Conservation (phyloP, 495 filamentous ascomycete species). For the Podospora pseudopauciseta region DNA sequence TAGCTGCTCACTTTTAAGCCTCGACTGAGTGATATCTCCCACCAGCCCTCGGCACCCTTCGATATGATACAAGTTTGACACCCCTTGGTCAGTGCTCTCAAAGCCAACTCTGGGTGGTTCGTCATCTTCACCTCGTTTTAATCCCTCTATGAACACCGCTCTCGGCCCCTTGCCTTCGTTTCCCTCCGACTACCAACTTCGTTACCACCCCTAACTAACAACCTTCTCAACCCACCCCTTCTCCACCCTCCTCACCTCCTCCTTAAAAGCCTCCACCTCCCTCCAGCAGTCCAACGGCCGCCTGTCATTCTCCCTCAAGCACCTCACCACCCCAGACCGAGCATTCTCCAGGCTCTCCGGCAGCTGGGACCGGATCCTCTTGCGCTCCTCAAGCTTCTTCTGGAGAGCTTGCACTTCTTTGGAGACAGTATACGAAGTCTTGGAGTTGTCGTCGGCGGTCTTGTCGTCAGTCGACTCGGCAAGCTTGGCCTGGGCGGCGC, state of each 20-base stretch:
- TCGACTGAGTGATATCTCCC: neutral
- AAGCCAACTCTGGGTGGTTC: neutral
- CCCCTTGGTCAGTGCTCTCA: neutral
- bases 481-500: constrained; percentile 60
- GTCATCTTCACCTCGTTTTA: neutral
- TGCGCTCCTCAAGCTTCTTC: constrained; percentile 68
- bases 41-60: neutral
- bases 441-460: constrained; percentile 9
- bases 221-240: constrained; percentile 82
- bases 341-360: constrained; percentile 66
- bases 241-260: constrained; percentile 80
- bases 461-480: constrained; percentile 26
- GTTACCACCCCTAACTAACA: constrained; percentile 38
- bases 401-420: constrained; percentile 58
- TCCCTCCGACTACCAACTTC: neutral
- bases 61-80: neutral
- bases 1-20: constrained; percentile 1
- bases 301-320: constrained; percentile 79
- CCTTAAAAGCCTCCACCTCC: constrained; percentile 88
- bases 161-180: neutral
- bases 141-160: neutral
- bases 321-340: constrained; percentile 71
- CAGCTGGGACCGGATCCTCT: constrained; percentile 57
- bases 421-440: constrained; percentile 33
- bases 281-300: constrained; percentile 92